Evolutionary conservation across 345 rosid genomes (phyloP).

Genomic region (Sonneratia caseolaris): DNA sequence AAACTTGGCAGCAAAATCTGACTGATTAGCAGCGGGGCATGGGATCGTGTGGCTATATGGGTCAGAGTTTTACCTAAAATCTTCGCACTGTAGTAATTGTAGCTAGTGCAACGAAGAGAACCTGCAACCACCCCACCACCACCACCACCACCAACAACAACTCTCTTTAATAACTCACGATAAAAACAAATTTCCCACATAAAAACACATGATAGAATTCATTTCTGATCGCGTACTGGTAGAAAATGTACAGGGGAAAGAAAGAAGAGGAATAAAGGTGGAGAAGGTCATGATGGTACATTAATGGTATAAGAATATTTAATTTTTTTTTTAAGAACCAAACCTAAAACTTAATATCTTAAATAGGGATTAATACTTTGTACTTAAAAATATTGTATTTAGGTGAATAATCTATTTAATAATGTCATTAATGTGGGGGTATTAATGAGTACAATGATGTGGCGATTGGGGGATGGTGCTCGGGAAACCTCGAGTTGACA

Average conservation of each 20-base stretch:
- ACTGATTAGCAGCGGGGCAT: background rate
- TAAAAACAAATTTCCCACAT: background rate
- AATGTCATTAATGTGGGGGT: background rate
- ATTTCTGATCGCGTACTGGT: background rate
- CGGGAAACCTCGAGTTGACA: conserved; percentile 27
- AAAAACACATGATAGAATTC: background rate
- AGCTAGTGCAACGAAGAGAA: conserved; percentile 7
- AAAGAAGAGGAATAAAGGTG: background rate
- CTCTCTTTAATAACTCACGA: conserved; percentile 9
- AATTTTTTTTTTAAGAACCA: too few relatives aligned
- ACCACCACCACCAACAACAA: background rate
- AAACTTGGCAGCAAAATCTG: background rate
- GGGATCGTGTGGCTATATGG: background rate
- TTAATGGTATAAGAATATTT: too few relatives aligned
- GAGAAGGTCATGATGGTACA: background rate
- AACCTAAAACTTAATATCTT: too few relatives aligned
- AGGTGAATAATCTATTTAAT: background rate
- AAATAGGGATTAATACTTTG: too few relatives aligned
- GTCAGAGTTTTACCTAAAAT: conserved; percentile 11
- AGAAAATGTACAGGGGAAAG: background rate
- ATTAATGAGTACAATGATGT: background rate
- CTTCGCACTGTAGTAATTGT: conserved; percentile 9
- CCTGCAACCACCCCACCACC: conserved; percentile 14
- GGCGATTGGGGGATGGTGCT: background rate
- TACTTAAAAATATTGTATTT: background rate